Evolutionary conservation across 78 protist genomes (phyloP).

Genomic region (Polysphondylium violaceum): DNA sequence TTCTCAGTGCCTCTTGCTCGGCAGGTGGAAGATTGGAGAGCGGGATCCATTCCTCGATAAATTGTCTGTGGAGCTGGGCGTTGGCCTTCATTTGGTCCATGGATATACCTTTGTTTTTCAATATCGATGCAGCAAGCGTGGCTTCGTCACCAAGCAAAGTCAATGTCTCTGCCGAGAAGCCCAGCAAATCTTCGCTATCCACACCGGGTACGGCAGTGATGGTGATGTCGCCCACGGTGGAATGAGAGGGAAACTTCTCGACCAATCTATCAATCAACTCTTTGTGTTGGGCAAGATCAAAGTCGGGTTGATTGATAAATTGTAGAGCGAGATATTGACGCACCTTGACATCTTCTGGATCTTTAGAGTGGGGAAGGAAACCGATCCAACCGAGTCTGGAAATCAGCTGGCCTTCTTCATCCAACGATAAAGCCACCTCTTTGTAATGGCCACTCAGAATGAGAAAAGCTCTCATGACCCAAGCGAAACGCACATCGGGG

Average conservation of each 20-base stretch:
- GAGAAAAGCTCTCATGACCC: slow-evolving; percentile 76
- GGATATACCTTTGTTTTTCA: slow-evolving; percentile 43
- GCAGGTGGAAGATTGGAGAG: slow-evolving; percentile 3
- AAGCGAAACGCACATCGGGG: slow-evolving; percentile 79
- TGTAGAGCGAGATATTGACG: slow-evolving; percentile 42
- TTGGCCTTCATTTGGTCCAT: slow-evolving; percentile 79
- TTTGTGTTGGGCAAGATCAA: slow-evolving; percentile 6
- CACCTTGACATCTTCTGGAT: slow-evolving; percentile 11
- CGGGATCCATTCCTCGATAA: slow-evolving; percentile 80
- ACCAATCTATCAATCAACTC: neutral
- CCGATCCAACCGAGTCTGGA: slow-evolving; percentile 63
- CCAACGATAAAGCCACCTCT: slow-evolving; percentile 76
- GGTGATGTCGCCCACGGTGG: slow-evolving; percentile 80
- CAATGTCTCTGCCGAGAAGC: slow-evolving; percentile 69
- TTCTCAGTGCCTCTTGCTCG: slow-evolving; percentile 6
- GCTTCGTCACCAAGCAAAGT: slow-evolving; percentile 68
- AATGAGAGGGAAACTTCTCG: slow-evolving; percentile 37
- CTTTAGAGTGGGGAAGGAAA: slow-evolving; percentile 26
- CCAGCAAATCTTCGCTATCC: slow-evolving; percentile 34
- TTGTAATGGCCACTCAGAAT: slow-evolving; percentile 64
- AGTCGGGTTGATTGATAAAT: slow-evolving; percentile 16
- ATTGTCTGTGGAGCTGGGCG: slow-evolving; percentile 45
- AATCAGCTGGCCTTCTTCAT: slow-evolving; percentile 77
- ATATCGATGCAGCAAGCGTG: slow-evolving; percentile 1
- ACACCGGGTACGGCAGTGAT: slow-evolving; percentile 81